Conservation (phyloP, 768 basidiomycete genomes). For the Boletales sp. region DNA sequence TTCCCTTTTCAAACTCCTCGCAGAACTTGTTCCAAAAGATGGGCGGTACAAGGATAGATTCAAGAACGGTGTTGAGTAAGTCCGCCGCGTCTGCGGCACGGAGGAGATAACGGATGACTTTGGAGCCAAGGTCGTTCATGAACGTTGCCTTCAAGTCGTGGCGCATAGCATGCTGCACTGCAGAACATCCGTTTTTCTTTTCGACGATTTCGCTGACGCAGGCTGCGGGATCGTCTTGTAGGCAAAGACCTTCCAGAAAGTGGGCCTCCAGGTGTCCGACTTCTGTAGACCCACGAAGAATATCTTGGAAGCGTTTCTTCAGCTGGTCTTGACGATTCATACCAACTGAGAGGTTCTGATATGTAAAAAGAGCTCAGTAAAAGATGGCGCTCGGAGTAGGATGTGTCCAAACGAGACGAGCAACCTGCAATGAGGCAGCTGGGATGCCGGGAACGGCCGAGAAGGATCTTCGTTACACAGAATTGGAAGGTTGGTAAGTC, state of each 20-base stretch:
- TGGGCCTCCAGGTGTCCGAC: constrained; percentile 24
- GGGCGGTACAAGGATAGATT: constrained; percentile 46
- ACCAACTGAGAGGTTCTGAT: no score
- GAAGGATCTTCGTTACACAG: no score
- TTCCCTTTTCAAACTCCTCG: constrained; percentile 32
- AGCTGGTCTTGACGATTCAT: constrained; percentile 9
- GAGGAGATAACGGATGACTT: constrained; percentile 39
- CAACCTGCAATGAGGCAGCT: no score
- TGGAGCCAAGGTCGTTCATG: constrained; percentile 40
- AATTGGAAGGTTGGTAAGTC: no score
- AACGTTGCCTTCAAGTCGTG: constrained; percentile 35
- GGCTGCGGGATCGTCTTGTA: constrained; percentile 34
- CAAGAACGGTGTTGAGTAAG: constrained; percentile 31
- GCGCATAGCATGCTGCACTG: constrained; percentile 40
- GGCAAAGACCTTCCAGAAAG: constrained; percentile 47
- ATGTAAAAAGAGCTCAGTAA: no score
- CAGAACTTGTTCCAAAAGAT: constrained; percentile 46
- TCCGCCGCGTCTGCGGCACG: constrained; percentile 37
- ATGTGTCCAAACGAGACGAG: no score
- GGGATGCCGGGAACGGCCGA: no score
- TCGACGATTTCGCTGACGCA: constrained; percentile 37
- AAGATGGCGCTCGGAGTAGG: no score
- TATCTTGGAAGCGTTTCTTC: constrained; percentile 31
- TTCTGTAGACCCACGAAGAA: constrained; percentile 27
- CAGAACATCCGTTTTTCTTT: constrained; percentile 33